Evolutionary conservation across 305 asterid species (phyloP).

Genomic region (Withania somnifera): DNA sequence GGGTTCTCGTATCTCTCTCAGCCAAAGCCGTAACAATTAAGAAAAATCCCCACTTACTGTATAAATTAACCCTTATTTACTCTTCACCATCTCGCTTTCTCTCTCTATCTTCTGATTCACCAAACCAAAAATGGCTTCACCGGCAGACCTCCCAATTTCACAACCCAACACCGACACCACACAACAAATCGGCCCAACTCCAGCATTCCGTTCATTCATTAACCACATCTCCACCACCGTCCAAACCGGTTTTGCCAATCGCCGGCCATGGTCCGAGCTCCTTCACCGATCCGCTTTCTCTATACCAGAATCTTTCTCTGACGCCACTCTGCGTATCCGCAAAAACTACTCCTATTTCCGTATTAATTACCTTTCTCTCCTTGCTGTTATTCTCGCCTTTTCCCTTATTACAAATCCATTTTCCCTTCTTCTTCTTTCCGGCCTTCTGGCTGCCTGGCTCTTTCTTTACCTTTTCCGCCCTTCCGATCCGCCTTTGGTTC

Average conservation of each 20-base stretch:
- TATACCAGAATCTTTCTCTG: conserved; percentile 68
- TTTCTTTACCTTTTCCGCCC: conserved; percentile 71
- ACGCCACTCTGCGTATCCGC: conserved; percentile 58
- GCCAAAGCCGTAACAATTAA: background rate
- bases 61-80: background rate
- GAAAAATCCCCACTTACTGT: background rate
- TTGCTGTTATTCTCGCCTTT: conserved; percentile 47
- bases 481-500: conserved; percentile 46
- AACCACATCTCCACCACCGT: conserved; percentile 35
- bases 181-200: conserved; percentile 16
- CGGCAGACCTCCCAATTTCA: conserved; percentile 50
- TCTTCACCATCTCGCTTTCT: background rate
- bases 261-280: conserved; percentile 87
- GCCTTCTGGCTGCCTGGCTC: conserved; percentile 62
- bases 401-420: conserved; percentile 64
- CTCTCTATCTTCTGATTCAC: background rate
- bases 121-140: conserved; percentile 18
- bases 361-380: conserved; percentile 44
- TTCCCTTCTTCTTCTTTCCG: conserved; percentile 50
- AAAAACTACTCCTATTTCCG: conserved; percentile 63
- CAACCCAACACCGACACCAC: conserved; percentile 10
- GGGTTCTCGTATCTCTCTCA: background rate
- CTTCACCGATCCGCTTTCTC: conserved; percentile 65
- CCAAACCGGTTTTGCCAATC: conserved; percentile 53
- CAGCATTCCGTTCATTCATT: conserved; percentile 42